Conservation (phyloP, 768 basidiomycete species). For the Termitomyces titanicus region DNA sequence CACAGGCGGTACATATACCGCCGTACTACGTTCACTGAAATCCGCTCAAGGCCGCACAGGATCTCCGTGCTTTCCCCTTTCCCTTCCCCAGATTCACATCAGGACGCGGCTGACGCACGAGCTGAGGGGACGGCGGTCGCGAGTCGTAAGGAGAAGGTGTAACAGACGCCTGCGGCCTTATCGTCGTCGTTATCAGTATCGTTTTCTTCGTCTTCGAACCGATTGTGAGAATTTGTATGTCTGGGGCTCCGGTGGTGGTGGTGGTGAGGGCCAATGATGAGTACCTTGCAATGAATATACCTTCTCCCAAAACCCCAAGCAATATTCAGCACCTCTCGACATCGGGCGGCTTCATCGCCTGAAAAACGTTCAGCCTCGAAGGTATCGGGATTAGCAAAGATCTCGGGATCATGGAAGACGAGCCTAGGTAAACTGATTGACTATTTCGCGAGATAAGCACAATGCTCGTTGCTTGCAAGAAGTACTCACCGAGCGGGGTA, state of each 20-base stretch:
- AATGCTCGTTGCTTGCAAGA: not conserved
- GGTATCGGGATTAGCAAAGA: conserved; percentile 16
- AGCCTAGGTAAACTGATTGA: conserved; percentile 13
- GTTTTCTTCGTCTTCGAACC: conserved; percentile 47
- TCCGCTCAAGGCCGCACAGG: not conserved
- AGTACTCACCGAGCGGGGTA: conserved; percentile 22
- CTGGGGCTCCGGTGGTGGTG: conserved; percentile 22
- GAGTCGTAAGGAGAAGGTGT: conserved; percentile 25
- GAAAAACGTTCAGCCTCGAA: conserved; percentile 22
- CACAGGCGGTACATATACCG: conserved; percentile 34
- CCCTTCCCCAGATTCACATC: conserved; percentile 28
- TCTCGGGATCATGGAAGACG: conserved; percentile 19
- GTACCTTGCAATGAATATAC: conserved; percentile 4
- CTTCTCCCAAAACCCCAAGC: conserved; percentile 18
- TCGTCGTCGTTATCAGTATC: conserved; percentile 49
- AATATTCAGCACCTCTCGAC: conserved; percentile 11
- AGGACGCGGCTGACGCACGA: conserved; percentile 30
- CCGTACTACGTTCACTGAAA: conserved; percentile 19
- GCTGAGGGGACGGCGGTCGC: conserved; percentile 29
- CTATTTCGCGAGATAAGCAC: conserved; percentile 6
- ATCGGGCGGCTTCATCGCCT: conserved; percentile 12
- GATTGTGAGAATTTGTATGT: conserved; percentile 54
- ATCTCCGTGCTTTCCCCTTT: conserved; percentile 33
- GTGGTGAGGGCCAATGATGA: conserved; percentile 2
- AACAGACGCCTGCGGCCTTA: conserved; percentile 21